Base-by-base conservation (phyloP, 2,329 filamentous ascomycete genomes). In the Xylariaceae sp. region DNA sequence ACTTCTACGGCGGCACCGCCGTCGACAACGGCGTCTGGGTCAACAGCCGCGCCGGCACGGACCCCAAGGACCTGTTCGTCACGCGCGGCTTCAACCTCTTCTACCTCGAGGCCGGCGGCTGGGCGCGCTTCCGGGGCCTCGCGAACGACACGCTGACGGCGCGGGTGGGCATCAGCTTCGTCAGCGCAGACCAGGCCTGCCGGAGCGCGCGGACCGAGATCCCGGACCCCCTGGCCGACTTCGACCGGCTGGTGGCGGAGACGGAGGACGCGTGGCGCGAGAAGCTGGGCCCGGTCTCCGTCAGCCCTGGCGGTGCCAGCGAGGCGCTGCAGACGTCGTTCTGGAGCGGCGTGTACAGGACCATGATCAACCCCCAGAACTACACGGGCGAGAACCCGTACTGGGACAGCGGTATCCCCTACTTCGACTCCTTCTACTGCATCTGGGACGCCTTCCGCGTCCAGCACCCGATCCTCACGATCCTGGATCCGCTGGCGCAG, bases 381-480 rank as follows among this genome's bases (percentile, higher is more conserved):
- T 83, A 83, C 50, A 83, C 81, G 0, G 78, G 76, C 0, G 80
- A 83, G 54, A 83, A 83, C 34, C 76, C 76, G 3, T 59, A 76
- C 0, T 84, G 80, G 80, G 57, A 76, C 28, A 80, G 73, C 18
- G 67, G 70, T 0, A 76, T 82, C 40, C 79, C 79, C 3, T 84
- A 83, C 47, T 83, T 79, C 45, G 80, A 83, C 54, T 81, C 76
- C 7, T 66, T 53, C 37, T 66, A 66, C 51, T 66, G 64, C 45
- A 80, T 84, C 13, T 84, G 81, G 81, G 81, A 84, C 51, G 73
- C 75, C 1, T 83, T 79, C 47, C 69, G 80, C 17, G 77, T 73
- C 41, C 78, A 80, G 32, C 76, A 84, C 42, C 79, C 81, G 0
- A 64, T 85, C 2, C 65, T 86, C 9, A 84, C 79, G 0, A 67